Conservation (phyloP, 73 alveolate species). For the Tetrahymena malaccensis region DNA sequence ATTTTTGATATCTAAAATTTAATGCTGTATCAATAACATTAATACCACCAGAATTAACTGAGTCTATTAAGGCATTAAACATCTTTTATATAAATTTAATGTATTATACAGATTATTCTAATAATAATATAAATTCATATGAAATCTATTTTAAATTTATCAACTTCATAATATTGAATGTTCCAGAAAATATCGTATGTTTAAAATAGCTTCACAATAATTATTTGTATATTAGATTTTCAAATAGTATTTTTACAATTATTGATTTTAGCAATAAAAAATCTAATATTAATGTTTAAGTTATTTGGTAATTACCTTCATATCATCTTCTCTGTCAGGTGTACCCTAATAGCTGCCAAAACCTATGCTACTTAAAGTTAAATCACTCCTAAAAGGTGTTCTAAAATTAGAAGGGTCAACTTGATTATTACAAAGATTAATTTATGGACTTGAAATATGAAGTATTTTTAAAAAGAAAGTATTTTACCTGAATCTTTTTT, state of each 20-base stretch:
- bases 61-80: constrained; percentile 52
- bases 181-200: neutral
- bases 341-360: constrained; percentile 84
- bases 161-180: neutral
- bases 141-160: too few relatives aligned
- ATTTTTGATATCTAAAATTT: constrained; percentile 74
- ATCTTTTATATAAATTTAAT: neutral
- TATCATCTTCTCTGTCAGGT: constrained; percentile 77
- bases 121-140: too few relatives aligned
- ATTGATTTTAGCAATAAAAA: too few relatives aligned
- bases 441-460: too few relatives aligned
- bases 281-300: neutral
- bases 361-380: constrained; percentile 60
- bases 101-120: too few relatives aligned
- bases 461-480: neutral
- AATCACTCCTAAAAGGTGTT: constrained; percentile 44
- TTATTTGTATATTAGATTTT: neutral
- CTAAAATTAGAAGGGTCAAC: constrained; percentile 42
- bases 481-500: neutral
- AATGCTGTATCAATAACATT: constrained; percentile 86
- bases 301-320: neutral
- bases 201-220: neutral
- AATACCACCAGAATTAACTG: constrained; percentile 68
- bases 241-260: too few relatives aligned
- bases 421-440: too few relatives aligned